Conservation (phyloP, 805 yeast genomes). For the Lachancea lanzarotensis region DNA sequence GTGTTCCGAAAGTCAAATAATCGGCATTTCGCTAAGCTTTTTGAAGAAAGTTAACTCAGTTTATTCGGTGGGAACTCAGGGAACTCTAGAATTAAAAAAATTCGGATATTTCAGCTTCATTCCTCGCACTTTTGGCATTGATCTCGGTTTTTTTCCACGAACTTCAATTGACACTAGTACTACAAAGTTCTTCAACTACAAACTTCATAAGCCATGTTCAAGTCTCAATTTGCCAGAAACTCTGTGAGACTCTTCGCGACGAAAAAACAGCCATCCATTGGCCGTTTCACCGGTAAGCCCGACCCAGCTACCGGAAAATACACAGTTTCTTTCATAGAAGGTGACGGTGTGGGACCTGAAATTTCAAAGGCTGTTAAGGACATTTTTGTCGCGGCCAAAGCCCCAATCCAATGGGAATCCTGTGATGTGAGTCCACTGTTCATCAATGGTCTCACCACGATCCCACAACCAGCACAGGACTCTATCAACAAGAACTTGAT, state of each 20-base stretch:
- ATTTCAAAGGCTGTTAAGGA: slow-evolving; percentile 91
- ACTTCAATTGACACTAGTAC: too few relatives aligned
- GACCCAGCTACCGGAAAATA: slow-evolving; percentile 66
- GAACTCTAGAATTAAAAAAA: too few relatives aligned
- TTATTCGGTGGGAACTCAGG: too few relatives aligned
- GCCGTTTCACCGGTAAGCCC: slow-evolving; percentile 30
- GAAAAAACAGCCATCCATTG: slow-evolving; percentile 29
- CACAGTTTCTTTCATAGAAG: slow-evolving; percentile 93
- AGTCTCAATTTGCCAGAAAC: slow-evolving; percentile 18
- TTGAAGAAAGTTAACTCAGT: too few relatives aligned
- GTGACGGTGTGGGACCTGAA: slow-evolving; percentile 97
- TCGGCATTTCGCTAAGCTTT: too few relatives aligned
- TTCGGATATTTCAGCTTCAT: too few relatives aligned
- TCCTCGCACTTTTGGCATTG: too few relatives aligned
- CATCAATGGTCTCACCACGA: slow-evolving; percentile 86
- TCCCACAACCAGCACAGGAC: slow-evolving; percentile 87
- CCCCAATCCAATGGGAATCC: slow-evolving; percentile 95
- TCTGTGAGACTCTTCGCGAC: slow-evolving; percentile 22
- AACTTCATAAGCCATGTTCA: slow-evolving; percentile 12
- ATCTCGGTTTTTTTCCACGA: too few relatives aligned
- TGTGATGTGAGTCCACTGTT: slow-evolving; percentile 93
- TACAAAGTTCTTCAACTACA: background rate
- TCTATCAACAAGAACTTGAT: slow-evolving; percentile 89
- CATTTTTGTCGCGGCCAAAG: slow-evolving; percentile 88
- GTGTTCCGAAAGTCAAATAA: too few relatives aligned